These are phyloP conservation scores for Talaromyces sp. DNA, from an alignment of 2,329 filamentous ascomycete genomes.

Conservation along the genomic window DNA sequence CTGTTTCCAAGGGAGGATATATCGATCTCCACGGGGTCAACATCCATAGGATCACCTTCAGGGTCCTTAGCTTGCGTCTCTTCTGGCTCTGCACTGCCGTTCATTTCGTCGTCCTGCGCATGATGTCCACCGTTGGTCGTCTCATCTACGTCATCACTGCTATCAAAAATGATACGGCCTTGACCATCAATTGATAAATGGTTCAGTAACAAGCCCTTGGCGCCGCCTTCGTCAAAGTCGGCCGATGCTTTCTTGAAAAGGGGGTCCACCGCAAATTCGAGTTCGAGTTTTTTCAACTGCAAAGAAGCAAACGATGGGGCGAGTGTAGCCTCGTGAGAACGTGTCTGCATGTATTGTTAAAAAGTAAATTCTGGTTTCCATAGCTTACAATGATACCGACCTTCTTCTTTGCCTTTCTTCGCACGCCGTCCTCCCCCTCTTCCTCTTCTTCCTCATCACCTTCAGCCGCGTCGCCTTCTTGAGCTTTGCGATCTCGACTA, in stretches of 20 bases:
- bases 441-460: conserved; percentile 61
- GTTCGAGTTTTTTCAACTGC: conserved; percentile 93
- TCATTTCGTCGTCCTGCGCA: conserved; percentile 32
- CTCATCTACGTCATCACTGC: conserved; percentile 75
- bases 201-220: conserved; percentile 89
- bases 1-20: conserved; percentile 66
- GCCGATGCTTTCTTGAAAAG: conserved; percentile 99
- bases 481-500: conserved; percentile 61
- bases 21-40: conserved; percentile 69
- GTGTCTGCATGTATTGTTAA: conserved; percentile 42
- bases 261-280: conserved; percentile 94
- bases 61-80: conserved; percentile 33
- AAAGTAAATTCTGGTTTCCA: no score
- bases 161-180: conserved; percentile 95
- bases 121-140: conserved; percentile 36
- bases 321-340: conserved; percentile 88
- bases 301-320: conserved; percentile 81
- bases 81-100: conserved; percentile 43
- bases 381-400: conserved; percentile 39
- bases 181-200: conserved; percentile 92
- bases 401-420: conserved; percentile 63
- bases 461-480: conserved; percentile 57
- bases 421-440: conserved; percentile 42
- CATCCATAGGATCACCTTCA: conserved; percentile 49
- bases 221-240: conserved; percentile 96